Percentiles rank a stretch among this genome's conserved stretches.
Evolutionary conservation across 2,329 filamentous ascomycete genomes (phyloP).

Genomic region (Penicillium expansum): DNA sequence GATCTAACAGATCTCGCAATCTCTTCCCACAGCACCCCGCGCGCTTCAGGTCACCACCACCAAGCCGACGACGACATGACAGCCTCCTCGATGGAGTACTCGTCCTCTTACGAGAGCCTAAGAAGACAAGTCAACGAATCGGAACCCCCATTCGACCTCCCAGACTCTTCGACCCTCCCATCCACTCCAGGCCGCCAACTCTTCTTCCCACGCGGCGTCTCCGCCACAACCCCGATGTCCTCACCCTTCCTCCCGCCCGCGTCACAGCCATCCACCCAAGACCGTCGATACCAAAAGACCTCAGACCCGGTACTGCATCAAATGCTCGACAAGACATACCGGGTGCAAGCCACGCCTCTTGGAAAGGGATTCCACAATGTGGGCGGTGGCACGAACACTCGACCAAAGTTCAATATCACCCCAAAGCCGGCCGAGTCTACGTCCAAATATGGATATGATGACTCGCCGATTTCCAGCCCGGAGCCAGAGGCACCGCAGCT

Average conservation of each 20-base stretch:
- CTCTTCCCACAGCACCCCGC: conserved; percentile 50
- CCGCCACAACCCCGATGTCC: conserved; percentile 61
- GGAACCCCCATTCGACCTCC: conserved; percentile 34
- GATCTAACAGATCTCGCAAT: conserved; percentile 45
- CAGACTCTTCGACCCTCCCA: conserved; percentile 35
- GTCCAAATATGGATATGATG: conserved; percentile 30
- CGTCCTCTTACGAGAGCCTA: conserved; percentile 73
- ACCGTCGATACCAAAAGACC: conserved; percentile 38
- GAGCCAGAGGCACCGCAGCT: conserved; percentile 78
- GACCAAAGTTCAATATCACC: conserved; percentile 34
- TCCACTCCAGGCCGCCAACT: conserved; percentile 36
- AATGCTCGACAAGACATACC: conserved; percentile 93
- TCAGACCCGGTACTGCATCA: conserved; percentile 79
- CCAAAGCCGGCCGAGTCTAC: conserved; percentile 30
- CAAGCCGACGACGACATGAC: conserved; percentile 37
- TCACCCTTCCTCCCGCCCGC: conserved; percentile 57
- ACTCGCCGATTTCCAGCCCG: conserved; percentile 68
- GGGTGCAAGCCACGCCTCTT: conserved; percentile 86
- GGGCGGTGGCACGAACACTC: conserved; percentile 20
- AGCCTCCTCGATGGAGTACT: conserved; percentile 53
- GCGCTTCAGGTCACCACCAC: conserved; percentile 33
- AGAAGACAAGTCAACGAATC: conserved; percentile 62
- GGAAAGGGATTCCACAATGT: conserved; percentile 46
- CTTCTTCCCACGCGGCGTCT: conserved; percentile 41
- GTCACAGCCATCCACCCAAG: conserved; percentile 41